Evolutionary conservation across 225 moss, liverwort and hornwort species (phyloP).

Genomic region (Climacium dendroides): DNA sequence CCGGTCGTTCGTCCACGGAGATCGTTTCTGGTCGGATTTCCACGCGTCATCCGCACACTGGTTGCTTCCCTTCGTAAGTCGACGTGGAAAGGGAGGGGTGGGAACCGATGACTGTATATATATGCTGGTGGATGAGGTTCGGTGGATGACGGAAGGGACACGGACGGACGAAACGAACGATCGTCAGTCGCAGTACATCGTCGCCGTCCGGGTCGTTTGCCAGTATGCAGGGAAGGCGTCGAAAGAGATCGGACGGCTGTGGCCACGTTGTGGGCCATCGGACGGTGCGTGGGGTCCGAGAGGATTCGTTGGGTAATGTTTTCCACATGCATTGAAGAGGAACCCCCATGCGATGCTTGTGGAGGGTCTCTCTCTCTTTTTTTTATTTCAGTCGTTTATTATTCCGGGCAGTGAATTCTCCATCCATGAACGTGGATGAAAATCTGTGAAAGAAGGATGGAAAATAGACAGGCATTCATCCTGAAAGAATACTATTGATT

Average conservation of each 20-base stretch:
- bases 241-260: background rate
- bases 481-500: background rate
- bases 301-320: background rate
- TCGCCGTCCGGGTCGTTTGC: background rate
- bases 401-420: background rate
- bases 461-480: background rate
- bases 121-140: background rate
- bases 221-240: background rate
- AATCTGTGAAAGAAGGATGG: background rate
- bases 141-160: background rate
- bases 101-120: background rate
- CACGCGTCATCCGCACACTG: fast-evolving
- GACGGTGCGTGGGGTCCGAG: background rate
- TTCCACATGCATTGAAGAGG: background rate
- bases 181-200: background rate
- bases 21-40: background rate
- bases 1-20: no score
- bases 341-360: background rate
- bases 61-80: fast-evolving
- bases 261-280: background rate
- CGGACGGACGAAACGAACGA: background rate
- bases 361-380: background rate
- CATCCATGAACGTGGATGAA: background rate
- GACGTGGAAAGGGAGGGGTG: fast-evolving
- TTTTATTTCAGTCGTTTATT: background rate